Evolutionary conservation across 2,329 filamentous ascomycete species (phyloP).

Genomic region (Sporothrix dimorphospora): DNA sequence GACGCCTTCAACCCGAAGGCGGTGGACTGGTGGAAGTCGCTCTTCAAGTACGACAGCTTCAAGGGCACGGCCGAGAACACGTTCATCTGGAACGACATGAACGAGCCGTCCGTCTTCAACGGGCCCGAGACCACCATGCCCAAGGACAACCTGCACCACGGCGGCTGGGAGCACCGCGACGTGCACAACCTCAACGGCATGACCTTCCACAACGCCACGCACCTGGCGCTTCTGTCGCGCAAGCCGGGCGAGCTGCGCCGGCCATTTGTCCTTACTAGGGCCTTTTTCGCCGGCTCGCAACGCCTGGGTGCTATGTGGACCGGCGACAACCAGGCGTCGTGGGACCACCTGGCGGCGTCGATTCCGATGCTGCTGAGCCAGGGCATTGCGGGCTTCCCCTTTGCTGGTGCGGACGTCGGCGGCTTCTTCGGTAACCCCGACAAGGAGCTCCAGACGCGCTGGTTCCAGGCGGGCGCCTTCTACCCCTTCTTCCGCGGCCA

Average conservation of each 20-base stretch:
- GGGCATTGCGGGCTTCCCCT: constrained; percentile 90
- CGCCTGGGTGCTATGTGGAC: constrained; percentile 97
- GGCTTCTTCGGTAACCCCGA: constrained; percentile 98
- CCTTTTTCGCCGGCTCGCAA: constrained; percentile 91
- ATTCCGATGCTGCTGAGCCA: constrained; percentile 94
- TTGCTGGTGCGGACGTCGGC: constrained; percentile 92
- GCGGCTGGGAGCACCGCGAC: constrained; percentile 94
- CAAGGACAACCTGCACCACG: constrained; percentile 93
- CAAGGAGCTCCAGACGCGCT: constrained; percentile 86
- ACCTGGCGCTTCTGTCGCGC: constrained; percentile 78
- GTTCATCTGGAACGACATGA: constrained; percentile 99
- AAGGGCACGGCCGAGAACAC: constrained; percentile 84
- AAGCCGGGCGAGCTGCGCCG: constrained; percentile 83
- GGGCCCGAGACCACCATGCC: constrained; percentile 98
- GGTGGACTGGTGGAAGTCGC: constrained; percentile 83
- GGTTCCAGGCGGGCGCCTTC: constrained; percentile 96
- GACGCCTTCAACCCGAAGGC: constrained; percentile 95
- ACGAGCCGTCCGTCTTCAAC: constrained; percentile 98
- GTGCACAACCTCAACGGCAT: constrained; percentile 94
- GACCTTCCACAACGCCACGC: constrained; percentile 94
- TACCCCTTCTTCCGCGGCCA: constrained; percentile 98
- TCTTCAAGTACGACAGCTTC: constrained; percentile 89
- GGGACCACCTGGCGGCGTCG: constrained; percentile 86
- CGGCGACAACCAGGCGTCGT: constrained; percentile 92
- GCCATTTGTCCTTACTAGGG: constrained; percentile 89